Percentiles rank a stretch among this genome's conserved stretches.
Conservation (phyloP, 805 yeast species). For the Candida golubevii region DNA sequence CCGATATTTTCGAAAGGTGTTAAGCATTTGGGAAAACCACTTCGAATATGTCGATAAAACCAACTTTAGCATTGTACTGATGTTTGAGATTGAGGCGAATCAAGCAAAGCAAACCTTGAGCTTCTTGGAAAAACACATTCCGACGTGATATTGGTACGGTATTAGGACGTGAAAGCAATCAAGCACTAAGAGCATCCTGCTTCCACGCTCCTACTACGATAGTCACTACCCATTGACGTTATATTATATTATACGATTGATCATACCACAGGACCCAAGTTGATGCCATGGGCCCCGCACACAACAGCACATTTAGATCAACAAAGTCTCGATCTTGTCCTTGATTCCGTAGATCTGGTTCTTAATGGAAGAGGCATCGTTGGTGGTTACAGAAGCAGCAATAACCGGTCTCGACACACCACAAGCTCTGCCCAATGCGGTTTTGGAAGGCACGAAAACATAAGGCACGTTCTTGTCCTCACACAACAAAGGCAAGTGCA, state of each 20-base stretch:
- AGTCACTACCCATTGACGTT: too few species aligned
- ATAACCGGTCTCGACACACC: conserved; percentile 99
- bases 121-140: neutral
- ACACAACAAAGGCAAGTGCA: conserved; percentile 95
- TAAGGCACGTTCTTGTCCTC: conserved; percentile 99
- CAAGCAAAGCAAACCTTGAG: neutral
- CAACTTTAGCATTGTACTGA: neutral
- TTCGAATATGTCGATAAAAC: neutral
- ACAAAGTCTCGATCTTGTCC: conserved; percentile 97
- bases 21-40: neutral
- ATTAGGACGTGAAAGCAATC: too few species aligned
- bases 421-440: conserved; percentile 99
- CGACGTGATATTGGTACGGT: too few species aligned
- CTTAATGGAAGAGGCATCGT: conserved; percentile 97
- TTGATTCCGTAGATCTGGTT: conserved; percentile 95
- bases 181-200: too few species aligned
- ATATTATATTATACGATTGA: neutral
- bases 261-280: neutral
- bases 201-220: too few species aligned
- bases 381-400: conserved; percentile 96
- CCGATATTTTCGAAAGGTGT: neutral
- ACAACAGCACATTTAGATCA: conserved; percentile 51
- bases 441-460: conserved; percentile 97
- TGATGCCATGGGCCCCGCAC: neutral
- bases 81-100: neutral